A percentile compares a stretch with the other conserved stretches of the same genome.
These are phyloP conservation scores for Raffaelea deltoideospora DNA, from an alignment of 2,329 filamentous ascomycete species.

Conservation along the genomic window DNA sequence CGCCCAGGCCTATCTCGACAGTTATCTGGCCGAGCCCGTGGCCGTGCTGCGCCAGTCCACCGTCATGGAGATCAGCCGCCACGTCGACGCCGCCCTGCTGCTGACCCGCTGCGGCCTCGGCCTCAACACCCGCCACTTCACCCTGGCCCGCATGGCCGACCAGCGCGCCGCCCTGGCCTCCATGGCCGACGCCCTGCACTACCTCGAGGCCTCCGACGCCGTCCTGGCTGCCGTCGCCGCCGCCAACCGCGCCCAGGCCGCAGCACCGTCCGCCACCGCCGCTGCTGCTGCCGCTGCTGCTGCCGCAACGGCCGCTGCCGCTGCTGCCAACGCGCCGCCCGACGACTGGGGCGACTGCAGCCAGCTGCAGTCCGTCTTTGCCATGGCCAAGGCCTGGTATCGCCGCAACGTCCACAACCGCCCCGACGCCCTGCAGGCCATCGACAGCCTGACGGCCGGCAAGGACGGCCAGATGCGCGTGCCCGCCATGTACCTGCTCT, in stretches of 20 bases:
- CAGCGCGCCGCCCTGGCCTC: slow-evolving; percentile 2
- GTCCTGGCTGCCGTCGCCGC: slow-evolving; percentile 4
- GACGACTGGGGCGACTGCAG: slow-evolving; percentile 7
- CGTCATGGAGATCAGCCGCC: slow-evolving; percentile 8
- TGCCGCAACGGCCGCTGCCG: background rate
- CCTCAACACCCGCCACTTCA: slow-evolving; percentile 5
- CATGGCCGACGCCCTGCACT: slow-evolving; percentile 4
- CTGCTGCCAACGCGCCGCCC: background rate
- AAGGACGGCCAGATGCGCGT: slow-evolving; percentile 1
- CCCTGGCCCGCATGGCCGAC: background rate
- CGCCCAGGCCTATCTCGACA: slow-evolving; percentile 8
- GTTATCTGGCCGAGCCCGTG: slow-evolving; percentile 6
- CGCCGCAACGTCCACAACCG: slow-evolving; percentile 1
- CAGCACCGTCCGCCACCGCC: too few species aligned
- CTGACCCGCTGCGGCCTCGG: slow-evolving; percentile 7
- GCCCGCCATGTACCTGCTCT: slow-evolving; percentile 4
- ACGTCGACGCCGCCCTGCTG: slow-evolving; percentile 9
- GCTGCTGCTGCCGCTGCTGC: too few species aligned
- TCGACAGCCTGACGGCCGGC: background rate
- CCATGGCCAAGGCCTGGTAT: slow-evolving; percentile 5
- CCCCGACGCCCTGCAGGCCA: background rate
- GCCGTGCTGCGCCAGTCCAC: slow-evolving; percentile 3
- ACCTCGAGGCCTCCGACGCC: slow-evolving; percentile 6
- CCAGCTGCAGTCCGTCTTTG: slow-evolving; percentile 8
- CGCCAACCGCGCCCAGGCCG: background rate